Evolutionary conservation across 306 rosid species (phyloP), one percentile per base, ranked within the genome.

Genomic region (Argentina anserina): DNA sequence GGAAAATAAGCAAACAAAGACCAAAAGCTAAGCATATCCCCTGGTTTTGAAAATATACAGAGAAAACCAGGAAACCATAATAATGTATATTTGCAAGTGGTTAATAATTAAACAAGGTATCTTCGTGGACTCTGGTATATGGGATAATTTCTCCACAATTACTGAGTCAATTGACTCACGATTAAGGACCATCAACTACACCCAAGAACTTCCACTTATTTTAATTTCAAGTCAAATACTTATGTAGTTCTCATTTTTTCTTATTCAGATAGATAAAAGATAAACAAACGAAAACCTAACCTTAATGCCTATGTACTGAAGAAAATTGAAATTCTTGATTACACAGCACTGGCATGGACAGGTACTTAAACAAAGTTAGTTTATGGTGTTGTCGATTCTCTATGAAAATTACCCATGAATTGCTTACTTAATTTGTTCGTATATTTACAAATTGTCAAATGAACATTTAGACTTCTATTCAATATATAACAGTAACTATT

Each of bases 1-100:
- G 39, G 52, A 25, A 55, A 67, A 70, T 11, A 53, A 37, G 10
- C 31, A 39, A 56, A 56, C 66, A 71, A 55, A 55, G 75, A 71
- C 75, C 53, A 71, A 71, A 39, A 25, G 9, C 60, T 53, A 9
- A 3, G 60, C 14, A 17, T 0, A 7, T 41, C 37, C 47, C 36
- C 52, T 6, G 63, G 63, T 21, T 50, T 52, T 21, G 34, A 69
- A 69, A 33, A n/a, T 2, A 31, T 6, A 49, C 63, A 5, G 20
- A 20, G n/a, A 33, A 68, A 55, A 55, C 33, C 12, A 55, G 17
- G 59, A 15, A 46, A 20, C 29, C 29, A 15, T 1, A 3, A 40
- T 5, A 65, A 47, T 18, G 7, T 41, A 13, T 14, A 28, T 15
- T 29, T 67, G 17, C 41, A 11, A 69, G 73, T 33, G 33, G 31